Evolutionary conservation across 2,329 filamentous ascomycete species (phyloP), one percentile per base, ranked within the genome.

Genomic region (Blumeriella jaapii): DNA sequence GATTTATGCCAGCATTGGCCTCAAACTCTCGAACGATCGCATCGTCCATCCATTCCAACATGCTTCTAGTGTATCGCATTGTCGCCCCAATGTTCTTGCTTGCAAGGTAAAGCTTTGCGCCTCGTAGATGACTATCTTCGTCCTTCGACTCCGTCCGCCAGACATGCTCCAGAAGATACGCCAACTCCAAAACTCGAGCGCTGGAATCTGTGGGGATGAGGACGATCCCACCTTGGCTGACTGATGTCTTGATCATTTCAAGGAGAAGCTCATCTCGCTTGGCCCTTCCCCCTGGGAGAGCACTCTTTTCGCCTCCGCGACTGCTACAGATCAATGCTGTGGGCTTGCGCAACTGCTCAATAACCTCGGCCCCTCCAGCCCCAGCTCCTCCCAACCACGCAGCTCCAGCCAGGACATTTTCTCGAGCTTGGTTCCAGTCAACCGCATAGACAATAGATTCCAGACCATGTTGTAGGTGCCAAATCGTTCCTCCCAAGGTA

Each of bases 41-140:
- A 53, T 95, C 87, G 54, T 96, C 87, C 87, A 98, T 96, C 91
- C 91, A 98, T 55, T 98, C 91, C 19, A 98, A 66, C 83, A 98
- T 93, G 57, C 89, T 95, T 47, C 87, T 73, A 16, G 89, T 83
- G 47, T 95, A 84, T 34, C 85, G 73, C 68, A 96, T 82, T 0
- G 87, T 93, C 43, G 85, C 87, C 39, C 83, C 79, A 45, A 84
- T 82, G 42, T 85, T 93, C 40, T 78, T 79, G 24, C 86, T 87
- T 1, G 87, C 89, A 27, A 98, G 66, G 54, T 86, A 95, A 1
- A 95, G 65, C 49, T 69, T 74, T 0, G 71, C 62, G 1, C 63
- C 59, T 36, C 64, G 64, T 11, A 79, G 59, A 1, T 61, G 59
- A 14, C 68, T 67, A 15, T 69, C 67, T 6, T 64, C 61, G 15